Evolutionary conservation across 2,329 filamentous ascomycete genomes (phyloP), one percentile per base, ranked within the genome.

Genomic region (Ophiostoma sp.): DNA sequence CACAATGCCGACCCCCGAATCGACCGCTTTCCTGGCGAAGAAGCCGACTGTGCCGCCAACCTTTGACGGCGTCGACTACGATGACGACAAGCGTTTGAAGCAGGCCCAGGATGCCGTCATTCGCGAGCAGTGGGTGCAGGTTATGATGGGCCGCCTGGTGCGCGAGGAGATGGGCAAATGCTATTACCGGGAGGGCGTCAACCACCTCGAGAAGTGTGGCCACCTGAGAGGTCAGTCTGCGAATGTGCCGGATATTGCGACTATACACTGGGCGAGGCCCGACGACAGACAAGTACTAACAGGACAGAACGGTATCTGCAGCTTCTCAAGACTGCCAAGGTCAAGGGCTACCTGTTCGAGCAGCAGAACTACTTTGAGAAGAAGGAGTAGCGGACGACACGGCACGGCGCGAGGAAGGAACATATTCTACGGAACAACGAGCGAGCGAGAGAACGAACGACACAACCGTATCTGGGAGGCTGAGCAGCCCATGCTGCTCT

Each of bases 171-270:
- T 95, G 81, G 85, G 88, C 79, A 94, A 92, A 82, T 95, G 91
- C 83, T 95, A 95, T 80, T 87, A 87, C 79, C 84, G 87, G 73
- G 90, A 95, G 80, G 92, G 91, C 68, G 90, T 93, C 73, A 95
- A 95, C 79, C 91, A 95, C 78, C 80, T 95, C 78, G 91, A 94
- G 84, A 95, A 94, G 81, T 95, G 91, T 79, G 91, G 90, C 73
- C 82, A 85, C 75, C 78, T 94, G 79, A 84, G 91, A 89, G 91
- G 91, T 95, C 78, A 27, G 58, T 11, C 27, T 38, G 5, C 41
- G 12, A 11, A n/a, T 45, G 14, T 55, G 36, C 7, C 14, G 36
- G 44, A 47, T 38, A 27, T 41, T 4, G 45, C n/a, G 14, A 12
- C 14, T 71, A 67, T 72, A 66, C 55, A 52, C n/a, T 8, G 7